These are phyloP conservation scores for Mycena rosella DNA, from an alignment of 768 basidiomycete species.

Conservation along the genomic window DNA sequence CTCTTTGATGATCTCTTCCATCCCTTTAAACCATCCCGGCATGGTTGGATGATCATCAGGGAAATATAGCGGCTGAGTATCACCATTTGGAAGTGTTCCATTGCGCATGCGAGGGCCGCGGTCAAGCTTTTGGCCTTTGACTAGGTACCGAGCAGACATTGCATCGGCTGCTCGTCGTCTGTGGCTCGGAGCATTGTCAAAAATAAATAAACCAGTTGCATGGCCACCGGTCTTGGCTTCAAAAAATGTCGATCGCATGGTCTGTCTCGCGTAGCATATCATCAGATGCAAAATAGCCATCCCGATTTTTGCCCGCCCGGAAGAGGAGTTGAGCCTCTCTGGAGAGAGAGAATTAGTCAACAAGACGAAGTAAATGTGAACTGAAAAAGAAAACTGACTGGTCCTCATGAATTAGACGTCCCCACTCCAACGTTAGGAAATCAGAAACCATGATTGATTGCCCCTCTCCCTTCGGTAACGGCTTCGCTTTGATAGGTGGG, in stretches of 20 bases:
- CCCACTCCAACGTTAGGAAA: too few species aligned
- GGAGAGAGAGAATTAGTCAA: slow-evolving; percentile 5
- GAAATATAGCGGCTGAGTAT: too few species aligned
- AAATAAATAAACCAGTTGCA: slow-evolving; percentile 33
- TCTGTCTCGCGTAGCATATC: slow-evolving; percentile 23
- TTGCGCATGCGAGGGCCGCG: too few species aligned
- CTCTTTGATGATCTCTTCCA: slow-evolving; percentile 11
- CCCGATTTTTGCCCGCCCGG: too few species aligned
- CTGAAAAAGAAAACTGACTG: slow-evolving; percentile 13
- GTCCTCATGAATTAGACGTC: slow-evolving; percentile 17
- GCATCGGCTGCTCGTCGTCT: slow-evolving; percentile 43
- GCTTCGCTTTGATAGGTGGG: slow-evolving; percentile 30
- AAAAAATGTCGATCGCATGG: slow-evolving; percentile 40
- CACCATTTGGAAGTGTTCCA: too few species aligned
- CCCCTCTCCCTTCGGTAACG: slow-evolving; percentile 47
- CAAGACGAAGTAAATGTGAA: background rate
- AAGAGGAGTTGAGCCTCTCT: too few species aligned
- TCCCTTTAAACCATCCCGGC: too few species aligned
- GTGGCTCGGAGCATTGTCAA: slow-evolving; percentile 42
- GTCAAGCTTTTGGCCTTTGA: slow-evolving; percentile 33
- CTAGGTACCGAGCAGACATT: slow-evolving; percentile 46
- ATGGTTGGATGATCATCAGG: too few species aligned
- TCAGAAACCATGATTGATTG: too few species aligned
- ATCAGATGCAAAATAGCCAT: too few species aligned
- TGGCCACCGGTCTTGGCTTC: slow-evolving; percentile 33